These are phyloP conservation scores for Wickerhamiella galacta DNA, from an alignment of 805 yeast species.

Conservation along the genomic window DNA sequence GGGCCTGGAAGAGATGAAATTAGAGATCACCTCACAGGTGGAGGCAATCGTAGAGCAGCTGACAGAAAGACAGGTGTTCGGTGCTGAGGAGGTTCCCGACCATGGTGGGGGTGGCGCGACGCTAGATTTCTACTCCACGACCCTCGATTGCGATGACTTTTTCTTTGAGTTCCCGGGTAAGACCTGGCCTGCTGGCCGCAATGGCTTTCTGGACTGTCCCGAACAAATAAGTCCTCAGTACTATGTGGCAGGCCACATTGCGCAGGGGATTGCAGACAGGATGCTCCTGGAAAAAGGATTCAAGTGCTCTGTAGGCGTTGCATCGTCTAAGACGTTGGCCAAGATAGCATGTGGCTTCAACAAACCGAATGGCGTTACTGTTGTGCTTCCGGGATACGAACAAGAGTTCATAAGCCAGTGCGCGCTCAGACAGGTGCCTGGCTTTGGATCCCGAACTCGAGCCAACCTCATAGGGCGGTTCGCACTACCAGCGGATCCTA, in stretches of 20 bases:
- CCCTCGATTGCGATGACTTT: slow-evolving; percentile 15
- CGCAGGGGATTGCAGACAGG: slow-evolving; percentile 14
- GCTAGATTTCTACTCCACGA: not conserved
- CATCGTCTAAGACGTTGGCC: slow-evolving; percentile 15
- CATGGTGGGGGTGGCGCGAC: slow-evolving; percentile 10
- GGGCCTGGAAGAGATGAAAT: slow-evolving; percentile 22
- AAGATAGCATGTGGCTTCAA: slow-evolving; percentile 18
- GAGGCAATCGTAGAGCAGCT: not conserved
- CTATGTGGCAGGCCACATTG: slow-evolving; percentile 19
- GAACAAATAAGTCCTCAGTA: slow-evolving; percentile 4
- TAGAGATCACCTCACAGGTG: slow-evolving; percentile 15
- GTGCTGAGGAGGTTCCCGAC: slow-evolving; percentile 5
- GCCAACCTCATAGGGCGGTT: not conserved
- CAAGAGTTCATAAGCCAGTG: slow-evolving; percentile 11
- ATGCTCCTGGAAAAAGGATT: slow-evolving; percentile 16
- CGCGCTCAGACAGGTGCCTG: slow-evolving; percentile 14
- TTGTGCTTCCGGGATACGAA: slow-evolving; percentile 15
- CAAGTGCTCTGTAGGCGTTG: slow-evolving; percentile 21
- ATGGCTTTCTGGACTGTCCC: slow-evolving; percentile 3
- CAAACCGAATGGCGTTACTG: slow-evolving; percentile 19
- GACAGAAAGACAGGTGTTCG: not conserved
- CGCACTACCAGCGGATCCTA: not conserved
- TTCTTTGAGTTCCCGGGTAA: slow-evolving; percentile 16
- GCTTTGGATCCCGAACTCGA: slow-evolving; percentile 14
- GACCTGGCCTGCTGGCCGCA: slow-evolving; percentile 11